phyloP scores from a whole-genome alignment of 345 rosid genomes.

The Boechera divaricarpa region DNA sequence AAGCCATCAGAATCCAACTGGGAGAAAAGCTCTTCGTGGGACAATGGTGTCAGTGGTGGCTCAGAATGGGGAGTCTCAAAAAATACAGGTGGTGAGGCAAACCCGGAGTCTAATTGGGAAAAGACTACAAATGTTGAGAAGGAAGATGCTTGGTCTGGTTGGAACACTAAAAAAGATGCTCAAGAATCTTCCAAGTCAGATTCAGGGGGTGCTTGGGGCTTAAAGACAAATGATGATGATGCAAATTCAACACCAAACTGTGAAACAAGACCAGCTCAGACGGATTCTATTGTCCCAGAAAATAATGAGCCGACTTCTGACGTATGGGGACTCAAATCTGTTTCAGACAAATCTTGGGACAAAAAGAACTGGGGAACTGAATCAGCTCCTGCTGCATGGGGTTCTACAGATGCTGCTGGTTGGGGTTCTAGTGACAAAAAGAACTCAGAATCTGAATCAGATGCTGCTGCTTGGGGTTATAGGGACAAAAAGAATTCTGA shows the following conservation, averaged over 20 bases:
- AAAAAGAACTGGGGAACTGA: constrained; percentile 19
- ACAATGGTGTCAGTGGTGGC: constrained; percentile 43
- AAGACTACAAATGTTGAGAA: constrained; percentile 33
- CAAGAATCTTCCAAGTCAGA: constrained; percentile 41
- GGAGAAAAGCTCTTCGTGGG: constrained; percentile 48
- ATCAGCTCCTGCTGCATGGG: constrained; percentile 37
- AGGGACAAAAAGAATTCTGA: background rate
- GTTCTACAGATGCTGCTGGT: constrained; percentile 14
- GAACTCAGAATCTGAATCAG: constrained; percentile 24
- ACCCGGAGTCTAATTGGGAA: constrained; percentile 43
- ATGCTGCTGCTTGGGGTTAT: constrained; percentile 1
- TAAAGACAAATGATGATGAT: constrained; percentile 43
- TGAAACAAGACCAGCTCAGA: constrained; percentile 38
- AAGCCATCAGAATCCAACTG: constrained; percentile 50
- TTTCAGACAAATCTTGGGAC: constrained; percentile 34
- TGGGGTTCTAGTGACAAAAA: constrained; percentile 1
- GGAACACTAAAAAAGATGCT: constrained; percentile 38
- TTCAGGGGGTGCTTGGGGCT: constrained; percentile 48
- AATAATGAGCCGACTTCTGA: constrained; percentile 34
- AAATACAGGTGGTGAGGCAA: constrained; percentile 30
- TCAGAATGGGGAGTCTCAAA: constrained; percentile 47
- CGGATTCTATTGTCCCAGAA: constrained; percentile 19
- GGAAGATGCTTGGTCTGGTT: constrained; percentile 40
- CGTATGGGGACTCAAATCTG: constrained; percentile 38
- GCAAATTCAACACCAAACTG: constrained; percentile 39